These are phyloP conservation scores for Beauveria pseudobassiana DNA, from an alignment of 2,329 filamentous ascomycete genomes.

Conservation along the genomic window DNA sequence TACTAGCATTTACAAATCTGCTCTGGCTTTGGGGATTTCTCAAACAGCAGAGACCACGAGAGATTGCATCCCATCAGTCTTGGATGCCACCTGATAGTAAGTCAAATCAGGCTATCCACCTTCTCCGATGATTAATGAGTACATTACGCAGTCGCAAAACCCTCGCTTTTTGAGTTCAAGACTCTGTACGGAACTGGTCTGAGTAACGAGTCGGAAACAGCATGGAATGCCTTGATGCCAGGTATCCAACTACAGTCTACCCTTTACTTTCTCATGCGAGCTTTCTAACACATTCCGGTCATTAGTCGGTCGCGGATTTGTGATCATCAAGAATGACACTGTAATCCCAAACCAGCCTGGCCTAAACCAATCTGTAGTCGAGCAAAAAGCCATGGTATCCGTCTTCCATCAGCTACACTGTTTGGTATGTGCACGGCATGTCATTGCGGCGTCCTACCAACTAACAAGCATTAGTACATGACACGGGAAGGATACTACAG, in stretches of 20 bases:
- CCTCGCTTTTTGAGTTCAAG: background rate
- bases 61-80: background rate
- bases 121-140: too few relatives aligned
- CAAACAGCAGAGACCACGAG: background rate
- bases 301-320: background rate
- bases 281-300: background rate
- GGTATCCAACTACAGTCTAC: background rate
- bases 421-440: background rate
- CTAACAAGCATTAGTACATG: constrained; percentile 9
- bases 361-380: background rate
- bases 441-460: background rate
- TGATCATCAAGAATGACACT: background rate
- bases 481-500: constrained; percentile 10
- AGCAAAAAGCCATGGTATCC: background rate
- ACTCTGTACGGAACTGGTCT: background rate
- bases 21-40: background rate
- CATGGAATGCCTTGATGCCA: background rate
- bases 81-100: background rate
- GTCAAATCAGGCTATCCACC: background rate
- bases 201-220: background rate
- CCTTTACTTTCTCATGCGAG: background rate
- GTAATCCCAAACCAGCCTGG: background rate
- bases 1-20: background rate
- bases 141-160: background rate
- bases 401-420: background rate